These are phyloP conservation scores for Diddensiella transvaalensis DNA, from an alignment of 805 yeast genomes.

Conservation along the genomic window DNA sequence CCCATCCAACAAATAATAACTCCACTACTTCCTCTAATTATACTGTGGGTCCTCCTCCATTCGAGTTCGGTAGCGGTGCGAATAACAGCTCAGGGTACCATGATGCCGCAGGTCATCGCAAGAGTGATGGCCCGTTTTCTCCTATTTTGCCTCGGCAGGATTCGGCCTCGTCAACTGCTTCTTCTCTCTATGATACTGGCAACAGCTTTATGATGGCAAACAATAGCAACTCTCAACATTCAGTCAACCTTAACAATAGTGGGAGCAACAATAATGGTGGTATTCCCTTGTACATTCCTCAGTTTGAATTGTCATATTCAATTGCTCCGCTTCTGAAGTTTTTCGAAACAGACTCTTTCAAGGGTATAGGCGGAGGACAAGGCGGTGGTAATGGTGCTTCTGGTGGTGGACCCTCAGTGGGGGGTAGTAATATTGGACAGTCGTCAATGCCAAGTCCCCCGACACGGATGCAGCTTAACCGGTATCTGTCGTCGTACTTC, in stretches of 20 bases:
- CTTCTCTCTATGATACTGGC: not conserved
- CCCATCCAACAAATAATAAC: not conserved
- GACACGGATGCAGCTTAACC: constrained; percentile 29
- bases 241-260: not conserved
- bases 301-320: constrained; percentile 16
- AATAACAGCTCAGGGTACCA: too few relatives aligned
- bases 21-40: not conserved
- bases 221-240: not conserved
- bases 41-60: not conserved
- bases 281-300: constrained; percentile 14
- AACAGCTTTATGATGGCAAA: not conserved
- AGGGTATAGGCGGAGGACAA: not conserved
- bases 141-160: not conserved
- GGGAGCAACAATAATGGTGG: not conserved
- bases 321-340: constrained; percentile 17
- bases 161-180: not conserved
- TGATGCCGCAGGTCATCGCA: not conserved
- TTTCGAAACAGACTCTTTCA: constrained; percentile 6
- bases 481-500: constrained; percentile 33
- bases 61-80: not conserved
- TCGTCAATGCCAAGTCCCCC: constrained; percentile 12
- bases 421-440: not conserved
- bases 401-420: constrained; percentile 3
- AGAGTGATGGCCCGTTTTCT: not conserved
- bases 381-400: constrained; percentile 5